These are phyloP conservation scores for Lentinula sp. DNA, from an alignment of 768 basidiomycete species.

Conservation along the genomic window DNA sequence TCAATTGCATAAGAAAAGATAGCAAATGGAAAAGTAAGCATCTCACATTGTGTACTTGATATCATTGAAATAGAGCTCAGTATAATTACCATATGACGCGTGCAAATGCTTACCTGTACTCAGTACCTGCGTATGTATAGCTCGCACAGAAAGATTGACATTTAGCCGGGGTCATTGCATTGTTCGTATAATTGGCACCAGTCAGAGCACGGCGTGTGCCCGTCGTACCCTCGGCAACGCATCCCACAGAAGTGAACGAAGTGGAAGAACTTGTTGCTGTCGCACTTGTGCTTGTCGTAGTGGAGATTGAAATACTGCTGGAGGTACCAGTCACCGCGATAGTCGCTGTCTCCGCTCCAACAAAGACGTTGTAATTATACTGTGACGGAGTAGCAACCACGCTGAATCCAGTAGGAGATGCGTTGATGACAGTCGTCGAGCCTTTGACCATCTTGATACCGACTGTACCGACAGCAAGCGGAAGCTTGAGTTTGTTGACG, in stretches of 20 bases:
- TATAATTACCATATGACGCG: not conserved
- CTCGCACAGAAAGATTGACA: constrained; percentile 25
- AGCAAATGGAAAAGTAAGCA: not conserved
- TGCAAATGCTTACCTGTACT: constrained; percentile 13
- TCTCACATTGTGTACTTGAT: not conserved
- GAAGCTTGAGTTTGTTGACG: constrained; percentile 56
- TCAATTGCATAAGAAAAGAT: not conserved
- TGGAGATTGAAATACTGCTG: not conserved
- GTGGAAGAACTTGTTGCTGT: not conserved
- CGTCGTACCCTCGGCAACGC: constrained; percentile 25
- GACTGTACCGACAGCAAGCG: constrained; percentile 29
- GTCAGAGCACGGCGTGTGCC: constrained; percentile 23
- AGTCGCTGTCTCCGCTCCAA: constrained; percentile 28
- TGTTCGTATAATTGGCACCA: constrained; percentile 15
- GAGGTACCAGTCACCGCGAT: not conserved
- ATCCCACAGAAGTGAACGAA: constrained; percentile 13
- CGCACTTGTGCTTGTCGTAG: constrained; percentile 9
- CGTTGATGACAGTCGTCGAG: constrained; percentile 44
- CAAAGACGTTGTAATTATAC: constrained; percentile 64
- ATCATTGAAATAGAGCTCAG: not conserved
- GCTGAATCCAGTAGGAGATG: constrained; percentile 41
- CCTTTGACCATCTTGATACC: constrained; percentile 22
- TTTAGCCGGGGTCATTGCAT: constrained; percentile 24
- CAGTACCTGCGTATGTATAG: constrained; percentile 25
- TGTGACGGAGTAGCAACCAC: constrained; percentile 19